Percentiles rank a stretch among this genome's conserved stretches.
These are phyloP conservation scores for Sporothrix pallida DNA, from an alignment of 2,329 filamentous ascomycete genomes.

Conservation along the genomic window DNA sequence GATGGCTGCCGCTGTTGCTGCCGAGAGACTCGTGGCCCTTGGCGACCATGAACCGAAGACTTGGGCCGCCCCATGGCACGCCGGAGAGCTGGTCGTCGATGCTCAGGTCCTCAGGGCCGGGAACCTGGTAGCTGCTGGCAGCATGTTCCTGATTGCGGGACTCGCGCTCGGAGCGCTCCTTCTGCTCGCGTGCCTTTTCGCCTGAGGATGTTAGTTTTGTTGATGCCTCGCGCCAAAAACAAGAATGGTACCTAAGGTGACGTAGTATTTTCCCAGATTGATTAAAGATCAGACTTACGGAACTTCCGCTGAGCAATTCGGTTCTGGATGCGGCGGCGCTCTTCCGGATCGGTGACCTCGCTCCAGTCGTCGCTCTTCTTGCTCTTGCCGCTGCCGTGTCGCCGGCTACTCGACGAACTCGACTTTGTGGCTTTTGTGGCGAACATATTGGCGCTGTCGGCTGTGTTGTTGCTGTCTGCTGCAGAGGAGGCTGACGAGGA, in stretches of 20 bases:
- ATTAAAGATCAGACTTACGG: conserved; percentile 54
- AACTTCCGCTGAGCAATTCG: conserved; percentile 78
- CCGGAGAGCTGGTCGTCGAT: conserved; percentile 62
- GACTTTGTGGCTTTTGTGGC: conserved; percentile 35
- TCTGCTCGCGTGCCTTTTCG: conserved; percentile 71
- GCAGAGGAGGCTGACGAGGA: conserved; percentile 21
- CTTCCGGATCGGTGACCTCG: conserved; percentile 70
- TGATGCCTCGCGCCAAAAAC: conserved; percentile 32
- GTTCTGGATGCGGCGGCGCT: conserved; percentile 77
- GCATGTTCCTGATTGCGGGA: conserved; percentile 68
- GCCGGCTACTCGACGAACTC: conserved; percentile 38
- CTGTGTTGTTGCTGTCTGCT: neutral
- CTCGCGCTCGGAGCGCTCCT: conserved; percentile 68
- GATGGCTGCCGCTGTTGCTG: conserved; percentile 49
- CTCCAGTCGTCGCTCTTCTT: conserved; percentile 70
- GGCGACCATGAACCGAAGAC: conserved; percentile 60
- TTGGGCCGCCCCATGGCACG: conserved; percentile 74
- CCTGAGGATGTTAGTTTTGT: conserved; percentile 52
- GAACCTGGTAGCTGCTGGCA: conserved; percentile 67
- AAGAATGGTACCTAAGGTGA: conserved; percentile 42
- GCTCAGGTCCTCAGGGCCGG: conserved; percentile 61
- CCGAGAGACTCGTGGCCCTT: conserved; percentile 58
- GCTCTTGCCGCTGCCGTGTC: conserved; percentile 46
- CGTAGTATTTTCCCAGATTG: conserved; percentile 18
- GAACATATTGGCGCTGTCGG: conserved; percentile 39